Base-by-base conservation (phyloP, 257 asterid species). In the Cynanchum wilfordii region DNA sequence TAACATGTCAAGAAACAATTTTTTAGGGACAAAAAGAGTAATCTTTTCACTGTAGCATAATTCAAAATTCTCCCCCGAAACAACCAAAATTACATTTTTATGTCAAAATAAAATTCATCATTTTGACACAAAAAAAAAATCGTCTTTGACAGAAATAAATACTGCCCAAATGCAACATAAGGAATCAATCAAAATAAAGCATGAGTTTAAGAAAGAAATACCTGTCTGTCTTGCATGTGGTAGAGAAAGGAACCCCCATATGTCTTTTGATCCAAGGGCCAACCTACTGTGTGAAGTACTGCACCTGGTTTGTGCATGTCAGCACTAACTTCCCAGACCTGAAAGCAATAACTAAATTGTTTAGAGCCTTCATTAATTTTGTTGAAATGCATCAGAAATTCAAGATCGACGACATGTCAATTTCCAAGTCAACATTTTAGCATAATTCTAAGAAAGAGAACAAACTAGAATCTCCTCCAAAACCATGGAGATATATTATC, bases 231-330 rank as follows among this genome's bases (percentile, higher is more conserved):
- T 44, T 89, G 82, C 97, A 91, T 88, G 84, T 94, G 99, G 81
- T 94, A 94, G 88, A 94, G 60, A 80, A 91, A 94, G 75, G 97
- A 94, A 57, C 99, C 99, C 59, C 99, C 99, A 81, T 94, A 89
- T 33, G 92, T 91, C 86, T 84, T 89, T 73, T 80, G 83, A 79
- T 94, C 96, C 78, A 94, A 82, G 45, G 99, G 99, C 99, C 99
- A 94, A 77, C 99, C 99, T 70, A 94, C 13, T 25, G 99, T 89
- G 79, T 94, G 99, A 77, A 94, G 82, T 82, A 94, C 97, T 30
- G 86, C 81, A 68, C 97, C 99, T 74, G 96, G 87, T 59, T 84
- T 81, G 38, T 89, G 97, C 77, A 87, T 88, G 74, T 88, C 96
- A 59, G 74, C 86, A 80, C 73, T 80, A 78, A 94, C 75, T 87